Evolutionary conservation across 1,284 basidiomycete species (phyloP), one percentile per base, ranked within the genome.

Genomic region (Boletus mariae): DNA sequence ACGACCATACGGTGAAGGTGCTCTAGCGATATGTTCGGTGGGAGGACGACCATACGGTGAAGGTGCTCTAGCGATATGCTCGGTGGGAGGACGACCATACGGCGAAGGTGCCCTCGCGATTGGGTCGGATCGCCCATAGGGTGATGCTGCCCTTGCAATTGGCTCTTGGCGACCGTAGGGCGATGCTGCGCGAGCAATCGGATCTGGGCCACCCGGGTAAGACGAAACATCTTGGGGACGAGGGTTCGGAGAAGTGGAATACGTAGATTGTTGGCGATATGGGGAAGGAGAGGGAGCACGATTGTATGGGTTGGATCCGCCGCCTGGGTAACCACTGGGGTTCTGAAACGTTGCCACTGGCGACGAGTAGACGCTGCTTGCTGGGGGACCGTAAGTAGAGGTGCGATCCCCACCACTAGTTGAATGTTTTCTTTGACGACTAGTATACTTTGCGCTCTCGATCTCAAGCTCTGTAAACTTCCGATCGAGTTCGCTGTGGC

Each of bases 21-120:
- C 31, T 31, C 31, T 31, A 3, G 64, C 61, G 13, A 59, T 61
- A 4, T 62, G 61, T 7, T 61, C 70, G 0, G n/a, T 43, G 12
- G 57, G 47, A 42, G 72, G 49, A 68, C 73, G 55, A 66, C 70
- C 44, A 71, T 74, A 56, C 56, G 63, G 58, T 29, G 62, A 55
- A 46, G 45, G 55, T 35, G 44, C 20, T 20, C 20, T 20, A 2
- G 64, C 60, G 15, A 59, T 61, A 4, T 61, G 61, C 10, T 60
- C 70, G 0, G 31, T 32, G 12, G 31, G 12, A 12, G 62, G 54
- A 1, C 61, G 59, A 6, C 63, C 61, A 31, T 61, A 63, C 5
- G 66, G 65, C 2, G 61, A 63, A 10, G 60, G 49, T 42, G 63
- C 55, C 48, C 62, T 49, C 20, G 60, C 62, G 49, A 55, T 63